These are phyloP conservation scores for Coemansia sp. DNA, from an alignment of 192 early-diverging fungal genomes.

Conservation along the genomic window DNA sequence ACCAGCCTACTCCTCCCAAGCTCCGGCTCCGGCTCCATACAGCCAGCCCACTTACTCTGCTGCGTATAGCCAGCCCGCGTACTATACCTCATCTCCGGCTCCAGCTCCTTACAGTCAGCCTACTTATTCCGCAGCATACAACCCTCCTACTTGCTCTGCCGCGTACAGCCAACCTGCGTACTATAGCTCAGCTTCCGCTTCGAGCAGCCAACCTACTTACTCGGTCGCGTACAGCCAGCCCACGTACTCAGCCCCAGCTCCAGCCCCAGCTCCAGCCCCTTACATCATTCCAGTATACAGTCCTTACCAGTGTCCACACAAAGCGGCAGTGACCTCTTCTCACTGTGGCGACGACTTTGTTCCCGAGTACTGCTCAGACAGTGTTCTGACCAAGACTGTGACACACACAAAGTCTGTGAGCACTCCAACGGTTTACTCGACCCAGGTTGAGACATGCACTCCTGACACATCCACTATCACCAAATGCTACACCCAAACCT, in stretches of 20 bases:
- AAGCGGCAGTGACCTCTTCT: too few relatives aligned
- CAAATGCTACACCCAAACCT: slow-evolving; percentile 25
- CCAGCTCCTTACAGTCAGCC: neutral
- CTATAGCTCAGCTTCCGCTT: neutral
- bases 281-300: too few relatives aligned
- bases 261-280: neutral
- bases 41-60: neutral
- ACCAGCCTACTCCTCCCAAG: neutral
- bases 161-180: neutral
- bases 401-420: neutral
- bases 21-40: neutral
- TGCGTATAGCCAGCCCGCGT: neutral
- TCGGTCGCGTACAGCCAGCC: neutral
- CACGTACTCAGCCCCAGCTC: neutral
- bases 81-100: neutral
- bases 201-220: neutral
- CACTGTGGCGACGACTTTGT: neutral
- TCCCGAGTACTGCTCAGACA: neutral
- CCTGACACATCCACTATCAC: slow-evolving; percentile 22
- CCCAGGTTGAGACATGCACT: slow-evolving; percentile 15
- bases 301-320: too few relatives aligned
- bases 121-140: neutral
- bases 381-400: neutral
- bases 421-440: slow-evolving; percentile 31
- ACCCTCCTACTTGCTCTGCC: neutral